Evolutionary conservation across 495 filamentous ascomycete genomes (phyloP).

Genomic region (Coniosporium apollinis): DNA sequence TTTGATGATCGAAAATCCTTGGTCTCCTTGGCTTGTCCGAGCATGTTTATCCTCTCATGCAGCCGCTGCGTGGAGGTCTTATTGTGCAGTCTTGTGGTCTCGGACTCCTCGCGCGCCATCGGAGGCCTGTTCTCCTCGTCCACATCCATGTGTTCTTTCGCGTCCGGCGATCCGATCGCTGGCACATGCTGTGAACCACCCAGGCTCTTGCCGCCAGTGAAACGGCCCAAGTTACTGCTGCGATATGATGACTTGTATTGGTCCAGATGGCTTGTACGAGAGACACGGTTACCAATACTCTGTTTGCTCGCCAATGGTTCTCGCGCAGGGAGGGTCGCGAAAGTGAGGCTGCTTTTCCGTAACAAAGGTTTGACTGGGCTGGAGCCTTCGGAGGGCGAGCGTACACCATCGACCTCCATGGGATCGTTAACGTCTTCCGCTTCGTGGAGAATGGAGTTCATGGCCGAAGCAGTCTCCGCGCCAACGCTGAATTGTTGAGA

Average conservation of each 20-base stretch:
- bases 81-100: slow-evolving; percentile 45
- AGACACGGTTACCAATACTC: slow-evolving; percentile 57
- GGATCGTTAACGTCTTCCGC: too few relatives aligned
- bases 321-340: slow-evolving; percentile 78
- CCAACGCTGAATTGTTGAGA: too few relatives aligned
- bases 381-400: slow-evolving; percentile 44
- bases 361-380: slow-evolving; percentile 45
- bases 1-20: slow-evolving; percentile 59
- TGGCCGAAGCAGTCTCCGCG: too few relatives aligned
- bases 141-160: slow-evolving; percentile 35
- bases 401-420: slow-evolving; percentile 36
- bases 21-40: slow-evolving; percentile 63
- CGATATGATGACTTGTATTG: slow-evolving; percentile 31
- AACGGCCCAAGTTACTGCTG: slow-evolving; percentile 45
- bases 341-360: slow-evolving; percentile 85
- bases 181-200: slow-evolving; percentile 29
- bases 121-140: slow-evolving; percentile 33
- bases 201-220: slow-evolving; percentile 40
- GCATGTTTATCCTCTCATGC: slow-evolving; percentile 83
- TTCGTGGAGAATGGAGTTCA: too few relatives aligned
- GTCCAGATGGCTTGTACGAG: slow-evolving; percentile 67
- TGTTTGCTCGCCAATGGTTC: slow-evolving; percentile 67
- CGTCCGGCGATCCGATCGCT: slow-evolving; percentile 32
- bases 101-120: slow-evolving; percentile 20
- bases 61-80: slow-evolving; percentile 84